Evolutionary conservation across 2,329 filamentous ascomycete species (phyloP).

Genomic region (Botryotinia globosa): DNA sequence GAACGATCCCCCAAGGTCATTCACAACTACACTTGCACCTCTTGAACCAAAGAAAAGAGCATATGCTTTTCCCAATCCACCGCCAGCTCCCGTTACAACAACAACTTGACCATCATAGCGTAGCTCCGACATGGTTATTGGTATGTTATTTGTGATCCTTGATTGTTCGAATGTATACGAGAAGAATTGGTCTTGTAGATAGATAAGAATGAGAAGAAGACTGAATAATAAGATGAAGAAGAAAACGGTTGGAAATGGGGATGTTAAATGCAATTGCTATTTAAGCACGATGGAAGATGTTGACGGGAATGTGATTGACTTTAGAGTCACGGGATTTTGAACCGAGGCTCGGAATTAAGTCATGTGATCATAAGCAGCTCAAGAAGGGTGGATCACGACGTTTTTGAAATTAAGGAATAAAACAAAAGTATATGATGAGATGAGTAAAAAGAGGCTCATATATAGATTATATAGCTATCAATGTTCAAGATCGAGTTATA

Average conservation of each 20-base stretch:
- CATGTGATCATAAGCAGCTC: no score
- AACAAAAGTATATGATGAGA: no score
- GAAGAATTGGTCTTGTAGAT: background rate
- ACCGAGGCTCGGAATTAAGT: no score
- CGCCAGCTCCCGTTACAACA: conserved; percentile 82
- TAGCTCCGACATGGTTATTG: conserved; percentile 53
- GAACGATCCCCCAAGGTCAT: conserved; percentile 90
- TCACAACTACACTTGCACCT: conserved; percentile 93
- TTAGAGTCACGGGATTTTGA: no score
- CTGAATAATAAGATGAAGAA: background rate
- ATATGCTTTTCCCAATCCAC: conserved; percentile 78
- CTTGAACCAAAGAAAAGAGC: conserved; percentile 84
- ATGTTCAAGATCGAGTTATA: no score
- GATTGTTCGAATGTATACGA: background rate
- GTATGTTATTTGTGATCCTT: background rate
- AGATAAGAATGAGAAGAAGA: background rate
- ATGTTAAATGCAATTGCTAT: background rate
- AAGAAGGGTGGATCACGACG: no score
- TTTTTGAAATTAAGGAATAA: no score
- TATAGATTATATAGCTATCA: no score
- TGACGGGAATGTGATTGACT: no score
- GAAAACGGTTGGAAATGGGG: background rate
- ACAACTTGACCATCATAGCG: conserved; percentile 86
- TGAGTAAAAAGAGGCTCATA: no score
- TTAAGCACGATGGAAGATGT: background rate